Conservation (phyloP, 2,329 filamentous ascomycete genomes). For the Lachnellula occidentalis region DNA sequence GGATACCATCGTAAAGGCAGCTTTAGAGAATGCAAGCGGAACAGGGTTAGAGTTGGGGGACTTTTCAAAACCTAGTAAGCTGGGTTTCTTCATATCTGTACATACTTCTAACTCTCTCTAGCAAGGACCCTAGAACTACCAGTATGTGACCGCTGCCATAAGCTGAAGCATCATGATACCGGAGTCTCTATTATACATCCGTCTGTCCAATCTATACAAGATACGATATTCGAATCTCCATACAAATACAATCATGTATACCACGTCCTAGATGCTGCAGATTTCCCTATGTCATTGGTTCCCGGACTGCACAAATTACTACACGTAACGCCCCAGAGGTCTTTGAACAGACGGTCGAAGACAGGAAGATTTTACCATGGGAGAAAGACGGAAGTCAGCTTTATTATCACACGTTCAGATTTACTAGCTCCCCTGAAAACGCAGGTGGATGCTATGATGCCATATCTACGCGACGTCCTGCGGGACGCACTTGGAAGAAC, state of each 20-base stretch:
- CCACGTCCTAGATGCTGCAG: constrained; percentile 88
- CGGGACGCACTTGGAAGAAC: constrained; percentile 66
- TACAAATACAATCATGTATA: constrained; percentile 92
- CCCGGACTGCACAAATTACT: constrained; percentile 69
- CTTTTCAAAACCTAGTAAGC: constrained; percentile 12
- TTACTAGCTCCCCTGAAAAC: constrained; percentile 77
- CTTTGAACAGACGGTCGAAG: constrained; percentile 72
- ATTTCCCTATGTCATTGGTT: constrained; percentile 91
- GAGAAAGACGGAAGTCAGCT: constrained; percentile 72
- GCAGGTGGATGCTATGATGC: constrained; percentile 81
- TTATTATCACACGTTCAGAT: constrained; percentile 86
- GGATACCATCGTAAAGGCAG: constrained; percentile 41
- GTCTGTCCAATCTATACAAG: constrained; percentile 70
- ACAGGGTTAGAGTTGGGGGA: constrained; percentile 12
- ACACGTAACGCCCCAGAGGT: constrained; percentile 66
- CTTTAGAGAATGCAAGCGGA: constrained; percentile 21
- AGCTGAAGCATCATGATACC: constrained; percentile 68
- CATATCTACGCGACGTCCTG: constrained; percentile 72
- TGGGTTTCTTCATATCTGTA: neutral
- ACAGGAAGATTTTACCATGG: constrained; percentile 59
- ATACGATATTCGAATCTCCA: constrained; percentile 83
- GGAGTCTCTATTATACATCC: constrained; percentile 74
- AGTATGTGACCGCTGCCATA: constrained; percentile 83
- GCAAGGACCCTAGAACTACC: constrained; percentile 36
- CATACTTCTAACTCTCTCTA: constrained; percentile 10